Percentiles rank a stretch among this genome's conserved stretches.
These are phyloP conservation scores for Phytopythium cucurbitacearum DNA, from an alignment of 352 stramenopile species.

Conservation along the genomic window DNA sequence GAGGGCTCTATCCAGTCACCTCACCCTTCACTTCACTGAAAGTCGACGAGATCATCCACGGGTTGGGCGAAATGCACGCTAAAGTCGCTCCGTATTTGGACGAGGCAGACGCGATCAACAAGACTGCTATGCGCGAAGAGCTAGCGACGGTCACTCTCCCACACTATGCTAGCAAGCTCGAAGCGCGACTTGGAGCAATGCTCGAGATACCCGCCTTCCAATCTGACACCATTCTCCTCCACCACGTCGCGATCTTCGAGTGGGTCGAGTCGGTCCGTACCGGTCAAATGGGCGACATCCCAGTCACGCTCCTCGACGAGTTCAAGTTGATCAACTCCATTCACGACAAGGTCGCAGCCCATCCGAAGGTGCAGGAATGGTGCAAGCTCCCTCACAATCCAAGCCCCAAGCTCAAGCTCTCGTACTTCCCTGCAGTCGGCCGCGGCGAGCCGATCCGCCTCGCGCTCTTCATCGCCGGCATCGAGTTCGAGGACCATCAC, in stretches of 20 bases:
- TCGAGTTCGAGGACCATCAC: slow-evolving; percentile 57
- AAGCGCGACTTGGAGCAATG: slow-evolving; percentile 29
- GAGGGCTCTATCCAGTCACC: slow-evolving; percentile 40
- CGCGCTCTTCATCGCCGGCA: slow-evolving; percentile 47
- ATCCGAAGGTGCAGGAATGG: slow-evolving; percentile 29
- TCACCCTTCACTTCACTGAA: slow-evolving; percentile 32
- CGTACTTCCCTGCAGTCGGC: slow-evolving; percentile 45
- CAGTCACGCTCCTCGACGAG: slow-evolving; percentile 19
- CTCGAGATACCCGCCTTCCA: slow-evolving; percentile 25
- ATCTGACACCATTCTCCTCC: slow-evolving; percentile 21
- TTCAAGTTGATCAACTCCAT: slow-evolving; percentile 22
- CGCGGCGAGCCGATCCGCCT: slow-evolving; percentile 52
- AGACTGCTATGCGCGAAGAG: slow-evolving; percentile 27
- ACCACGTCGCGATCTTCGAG: slow-evolving; percentile 28
- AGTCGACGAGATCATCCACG: slow-evolving; percentile 52
- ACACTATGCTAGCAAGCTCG: slow-evolving; percentile 18
- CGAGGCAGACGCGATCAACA: slow-evolving; percentile 30
- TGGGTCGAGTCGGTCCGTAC: slow-evolving; percentile 18
- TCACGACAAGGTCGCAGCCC: slow-evolving; percentile 22
- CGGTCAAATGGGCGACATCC: slow-evolving; percentile 35
- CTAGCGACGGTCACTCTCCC: slow-evolving; percentile 22
- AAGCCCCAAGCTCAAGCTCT: slow-evolving; percentile 40
- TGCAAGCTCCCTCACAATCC: slow-evolving; percentile 13
- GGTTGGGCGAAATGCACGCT: slow-evolving; percentile 24
- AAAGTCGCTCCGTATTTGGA: slow-evolving; percentile 19